Percentiles rank a stretch among this genome's conserved stretches.
Evolutionary conservation across 2,329 filamentous ascomycete genomes (phyloP).

Genomic region (Corynespora cassiicola): DNA sequence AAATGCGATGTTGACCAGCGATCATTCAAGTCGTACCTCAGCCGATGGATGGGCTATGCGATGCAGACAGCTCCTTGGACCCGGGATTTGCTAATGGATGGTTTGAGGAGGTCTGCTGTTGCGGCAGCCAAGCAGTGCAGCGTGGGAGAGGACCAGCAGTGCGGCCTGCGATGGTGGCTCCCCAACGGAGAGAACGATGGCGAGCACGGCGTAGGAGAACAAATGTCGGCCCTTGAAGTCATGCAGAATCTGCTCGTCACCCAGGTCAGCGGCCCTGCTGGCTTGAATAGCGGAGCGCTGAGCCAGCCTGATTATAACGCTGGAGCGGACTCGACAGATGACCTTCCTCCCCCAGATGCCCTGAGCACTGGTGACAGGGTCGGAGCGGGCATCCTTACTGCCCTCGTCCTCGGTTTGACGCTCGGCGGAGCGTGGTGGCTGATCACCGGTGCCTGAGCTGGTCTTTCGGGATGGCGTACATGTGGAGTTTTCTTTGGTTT

Average conservation of each 20-base stretch:
- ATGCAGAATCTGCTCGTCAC: slow-evolving; percentile 50
- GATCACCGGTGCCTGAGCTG: slow-evolving; percentile 37
- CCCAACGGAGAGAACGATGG: slow-evolving; percentile 47
- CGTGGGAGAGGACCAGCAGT: slow-evolving; percentile 51
- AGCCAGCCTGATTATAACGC: slow-evolving; percentile 48
- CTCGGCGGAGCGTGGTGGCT: slow-evolving; percentile 58
- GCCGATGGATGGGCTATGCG: slow-evolving; percentile 37
- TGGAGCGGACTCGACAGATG: slow-evolving; percentile 26
- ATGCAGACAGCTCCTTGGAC: slow-evolving; percentile 33
- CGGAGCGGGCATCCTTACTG: slow-evolving; percentile 70
- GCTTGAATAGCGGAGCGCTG: slow-evolving; percentile 58
- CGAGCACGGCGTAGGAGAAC: slow-evolving; percentile 57
- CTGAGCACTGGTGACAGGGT: slow-evolving; percentile 66
- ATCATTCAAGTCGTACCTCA: slow-evolving; percentile 63
- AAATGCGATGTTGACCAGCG: slow-evolving; percentile 69
- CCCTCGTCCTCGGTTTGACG: slow-evolving; percentile 58
- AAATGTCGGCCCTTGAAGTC: slow-evolving; percentile 61
- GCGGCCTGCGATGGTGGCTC: slow-evolving; percentile 48
- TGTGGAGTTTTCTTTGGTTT: no score
- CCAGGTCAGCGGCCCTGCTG: slow-evolving; percentile 34
- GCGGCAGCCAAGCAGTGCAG: slow-evolving; percentile 59
- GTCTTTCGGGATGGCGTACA: no score
- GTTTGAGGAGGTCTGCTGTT: slow-evolving; percentile 57
- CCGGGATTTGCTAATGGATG: slow-evolving; percentile 50
- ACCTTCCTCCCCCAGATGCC: slow-evolving; percentile 11